These are phyloP conservation scores for Apiospora malaysiana DNA, from an alignment of 2,329 filamentous ascomycete genomes.

Conservation along the genomic window DNA sequence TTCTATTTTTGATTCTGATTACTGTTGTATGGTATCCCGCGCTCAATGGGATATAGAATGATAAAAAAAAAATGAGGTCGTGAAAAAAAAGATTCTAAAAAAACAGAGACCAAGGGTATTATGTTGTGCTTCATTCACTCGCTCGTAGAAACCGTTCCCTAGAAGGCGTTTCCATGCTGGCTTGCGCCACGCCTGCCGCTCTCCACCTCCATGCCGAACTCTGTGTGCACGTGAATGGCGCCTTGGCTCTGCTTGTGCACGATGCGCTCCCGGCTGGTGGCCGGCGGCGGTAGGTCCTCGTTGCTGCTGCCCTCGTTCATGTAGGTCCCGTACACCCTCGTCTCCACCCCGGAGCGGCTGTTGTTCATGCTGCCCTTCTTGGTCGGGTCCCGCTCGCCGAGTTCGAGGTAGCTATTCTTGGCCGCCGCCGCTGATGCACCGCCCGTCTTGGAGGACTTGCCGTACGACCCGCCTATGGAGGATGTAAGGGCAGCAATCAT, in stretches of 20 bases:
- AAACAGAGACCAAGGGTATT: background rate
- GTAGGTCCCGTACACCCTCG: background rate
- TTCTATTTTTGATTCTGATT: background rate
- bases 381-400: constrained; percentile 1
- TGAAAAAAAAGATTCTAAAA: background rate
- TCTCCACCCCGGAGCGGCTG: constrained; percentile 1
- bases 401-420: background rate
- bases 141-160: background rate
- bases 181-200: background rate
- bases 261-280: constrained; percentile 1
- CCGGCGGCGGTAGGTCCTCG: background rate
- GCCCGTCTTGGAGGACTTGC: background rate
- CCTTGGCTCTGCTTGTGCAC: background rate
- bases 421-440: background rate
- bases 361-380: background rate
- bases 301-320: background rate
- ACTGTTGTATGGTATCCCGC: constrained; percentile 4
- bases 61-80: background rate
- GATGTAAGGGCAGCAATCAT: background rate
- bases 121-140: background rate
- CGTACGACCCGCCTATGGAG: background rate
- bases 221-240: background rate
- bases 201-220: constrained; percentile 2
- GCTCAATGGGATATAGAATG: constrained; percentile 6
- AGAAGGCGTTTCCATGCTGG: background rate